A percentile compares a stretch with the other conserved stretches of the same genome.
These are phyloP conservation scores for Carpinus viminea DNA, from an alignment of 306 rosid species.

Conservation along the genomic window DNA sequence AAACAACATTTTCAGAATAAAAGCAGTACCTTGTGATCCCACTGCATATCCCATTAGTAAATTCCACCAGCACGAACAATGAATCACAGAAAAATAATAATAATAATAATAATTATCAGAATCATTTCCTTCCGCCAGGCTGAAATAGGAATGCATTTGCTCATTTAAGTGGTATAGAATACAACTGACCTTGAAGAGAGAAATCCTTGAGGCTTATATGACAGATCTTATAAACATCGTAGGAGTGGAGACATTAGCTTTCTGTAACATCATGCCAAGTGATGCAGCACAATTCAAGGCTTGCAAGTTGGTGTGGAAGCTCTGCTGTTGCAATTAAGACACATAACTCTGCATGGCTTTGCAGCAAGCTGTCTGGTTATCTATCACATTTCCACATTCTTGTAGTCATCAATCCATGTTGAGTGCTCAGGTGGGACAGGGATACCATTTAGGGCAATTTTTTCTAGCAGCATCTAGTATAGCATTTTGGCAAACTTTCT, in stretches of 20 bases:
- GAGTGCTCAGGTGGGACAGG: slow-evolving; percentile 25
- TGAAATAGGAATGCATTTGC: slow-evolving; percentile 11
- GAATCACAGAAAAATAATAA: slow-evolving; percentile 17
- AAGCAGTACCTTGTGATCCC: slow-evolving; percentile 53
- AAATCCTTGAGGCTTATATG: slow-evolving; percentile 66
- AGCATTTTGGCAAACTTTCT: slow-evolving; percentile 62
- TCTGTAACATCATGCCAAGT: slow-evolving; percentile 60
- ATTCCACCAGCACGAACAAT: slow-evolving; percentile 27
- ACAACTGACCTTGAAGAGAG: slow-evolving; percentile 69
- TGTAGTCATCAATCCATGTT: slow-evolving; percentile 51
- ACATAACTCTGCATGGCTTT: slow-evolving; percentile 50
- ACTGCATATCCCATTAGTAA: slow-evolving; percentile 38
- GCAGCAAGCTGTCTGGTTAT: slow-evolving; percentile 55
- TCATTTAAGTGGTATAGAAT: slow-evolving; percentile 13
- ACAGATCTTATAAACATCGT: slow-evolving; percentile 53
- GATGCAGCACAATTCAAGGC: slow-evolving; percentile 68
- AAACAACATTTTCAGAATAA: background rate
- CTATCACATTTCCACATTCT: slow-evolving; percentile 46
- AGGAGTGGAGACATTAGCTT: slow-evolving; percentile 41
- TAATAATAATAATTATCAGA: too few species aligned
- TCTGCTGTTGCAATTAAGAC: slow-evolving; percentile 60
- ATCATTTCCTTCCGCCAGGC: slow-evolving; percentile 5
- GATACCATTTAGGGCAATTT: slow-evolving; percentile 42
- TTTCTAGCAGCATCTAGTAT: slow-evolving; percentile 51
- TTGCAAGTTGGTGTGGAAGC: slow-evolving; percentile 70